A percentile compares a stretch with the other conserved stretches of the same genome.
phyloP scores from a whole-genome alignment of 2,329 filamentous ascomycete genomes.

The Pseudopyricularia cyperi region DNA sequence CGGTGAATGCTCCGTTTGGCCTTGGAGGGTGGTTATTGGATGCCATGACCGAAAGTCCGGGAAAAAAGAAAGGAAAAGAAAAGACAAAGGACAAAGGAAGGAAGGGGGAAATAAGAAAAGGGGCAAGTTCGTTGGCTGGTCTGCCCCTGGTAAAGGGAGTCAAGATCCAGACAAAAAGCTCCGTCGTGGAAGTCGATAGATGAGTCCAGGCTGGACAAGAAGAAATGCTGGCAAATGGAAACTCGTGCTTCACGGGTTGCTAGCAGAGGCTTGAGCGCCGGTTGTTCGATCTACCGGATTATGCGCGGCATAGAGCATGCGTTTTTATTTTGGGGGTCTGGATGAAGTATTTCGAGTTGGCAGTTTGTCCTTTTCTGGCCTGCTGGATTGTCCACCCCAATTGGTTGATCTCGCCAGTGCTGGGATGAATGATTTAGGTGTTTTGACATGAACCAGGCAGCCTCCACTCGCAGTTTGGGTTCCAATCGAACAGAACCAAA shows the following conservation, averaged over 20 bases:
- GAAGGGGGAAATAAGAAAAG: no score
- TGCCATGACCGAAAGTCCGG: conserved; percentile 4
- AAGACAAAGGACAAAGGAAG: no score
- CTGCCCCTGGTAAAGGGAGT: no score
- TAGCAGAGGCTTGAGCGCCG: neutral
- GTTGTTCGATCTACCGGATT: neutral
- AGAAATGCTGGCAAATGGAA: neutral
- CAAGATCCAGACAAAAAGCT: neutral
- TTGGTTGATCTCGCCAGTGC: no score
- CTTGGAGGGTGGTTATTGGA: conserved; percentile 4
- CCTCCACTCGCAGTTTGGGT: no score
- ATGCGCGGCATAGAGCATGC: neutral
- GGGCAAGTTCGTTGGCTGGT: no score
- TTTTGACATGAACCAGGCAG: no score
- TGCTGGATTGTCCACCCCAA: no score
- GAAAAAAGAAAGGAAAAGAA: neutral
- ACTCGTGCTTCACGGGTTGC: neutral
- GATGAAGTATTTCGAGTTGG: no score
- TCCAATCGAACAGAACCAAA: no score
- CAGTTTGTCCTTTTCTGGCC: no score
- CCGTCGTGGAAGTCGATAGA: neutral
- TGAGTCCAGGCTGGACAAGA: neutral
- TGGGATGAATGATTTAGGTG: no score
- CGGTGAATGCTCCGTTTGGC: neutral
- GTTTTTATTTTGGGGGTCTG: neutral